These are phyloP conservation scores for Sarocladium kiliense DNA, from an alignment of 2,329 filamentous ascomycete genomes.

Conservation along the genomic window DNA sequence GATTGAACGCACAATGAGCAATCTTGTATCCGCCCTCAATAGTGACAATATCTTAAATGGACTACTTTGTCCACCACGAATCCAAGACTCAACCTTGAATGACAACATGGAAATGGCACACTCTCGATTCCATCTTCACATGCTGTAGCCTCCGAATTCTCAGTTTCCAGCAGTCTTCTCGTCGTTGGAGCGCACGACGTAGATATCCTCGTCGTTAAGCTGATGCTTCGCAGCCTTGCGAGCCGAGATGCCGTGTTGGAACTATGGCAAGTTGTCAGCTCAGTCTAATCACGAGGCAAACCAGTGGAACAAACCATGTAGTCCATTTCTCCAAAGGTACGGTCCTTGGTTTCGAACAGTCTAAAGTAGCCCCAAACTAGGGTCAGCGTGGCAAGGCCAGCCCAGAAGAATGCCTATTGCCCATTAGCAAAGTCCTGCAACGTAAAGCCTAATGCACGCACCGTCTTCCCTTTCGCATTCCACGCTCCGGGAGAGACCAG, in stretches of 20 bases:
- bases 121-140: too few species aligned
- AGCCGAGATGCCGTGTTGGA: conserved; percentile 31
- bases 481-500: conserved; percentile 33
- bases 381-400: conserved; percentile 28
- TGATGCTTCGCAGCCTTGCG: conserved; percentile 31
- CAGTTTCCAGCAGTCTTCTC: not conserved
- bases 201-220: conserved; percentile 29
- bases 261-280: conserved; percentile 18
- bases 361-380: conserved; percentile 37
- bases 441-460: conserved; percentile 12
- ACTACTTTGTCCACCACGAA: too few species aligned
- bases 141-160: too few species aligned
- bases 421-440: not conserved
- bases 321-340: conserved; percentile 41
- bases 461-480: conserved; percentile 34
- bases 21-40: too few species aligned
- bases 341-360: conserved; percentile 38
- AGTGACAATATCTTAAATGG: too few species aligned
- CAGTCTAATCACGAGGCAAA: not conserved
- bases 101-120: too few species aligned
- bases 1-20: too few species aligned
- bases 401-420: conserved; percentile 37
- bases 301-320: conserved; percentile 25
- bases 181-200: conserved; percentile 2
- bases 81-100: too few species aligned